Conservation (phyloP, 2,329 filamentous ascomycete species). For the Diatrype stigma region DNA sequence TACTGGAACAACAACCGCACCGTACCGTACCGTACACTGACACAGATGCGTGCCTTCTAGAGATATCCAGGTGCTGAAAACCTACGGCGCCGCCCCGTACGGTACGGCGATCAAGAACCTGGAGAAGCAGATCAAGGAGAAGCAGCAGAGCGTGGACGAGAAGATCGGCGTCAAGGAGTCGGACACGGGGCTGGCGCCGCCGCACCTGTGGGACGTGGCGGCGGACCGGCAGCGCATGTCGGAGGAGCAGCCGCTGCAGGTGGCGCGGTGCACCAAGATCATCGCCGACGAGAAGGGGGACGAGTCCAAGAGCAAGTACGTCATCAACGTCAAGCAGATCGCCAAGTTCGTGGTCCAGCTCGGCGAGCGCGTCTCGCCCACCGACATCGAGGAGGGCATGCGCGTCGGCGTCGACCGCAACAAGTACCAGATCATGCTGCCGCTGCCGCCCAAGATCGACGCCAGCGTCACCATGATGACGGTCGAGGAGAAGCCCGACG, state of each 20-base stretch:
- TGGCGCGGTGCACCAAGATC: constrained; percentile 98
- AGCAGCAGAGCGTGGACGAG: constrained; percentile 96
- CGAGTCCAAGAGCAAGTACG: constrained; percentile 97
- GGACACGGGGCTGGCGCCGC: constrained; percentile 94
- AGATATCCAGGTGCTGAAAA: constrained; percentile 99
- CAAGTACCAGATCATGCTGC: constrained; percentile 98
- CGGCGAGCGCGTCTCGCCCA: constrained; percentile 92
- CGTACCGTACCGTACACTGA: too few species aligned
- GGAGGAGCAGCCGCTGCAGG: constrained; percentile 96
- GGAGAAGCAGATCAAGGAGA: constrained; percentile 99
- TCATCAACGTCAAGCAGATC: constrained; percentile 99
- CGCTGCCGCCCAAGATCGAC: constrained; percentile 96
- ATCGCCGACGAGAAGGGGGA: constrained; percentile 89
- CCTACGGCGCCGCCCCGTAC: constrained; percentile 95
- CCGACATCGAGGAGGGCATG: constrained; percentile 99
- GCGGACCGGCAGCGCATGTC: constrained; percentile 98
- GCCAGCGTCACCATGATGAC: constrained; percentile 99
- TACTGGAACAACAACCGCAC: too few species aligned
- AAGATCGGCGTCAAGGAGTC: constrained; percentile 98
- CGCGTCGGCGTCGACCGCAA: constrained; percentile 95
- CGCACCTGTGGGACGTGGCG: constrained; percentile 97
- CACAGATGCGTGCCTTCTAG: too few species aligned
- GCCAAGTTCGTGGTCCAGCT: constrained; percentile 99
- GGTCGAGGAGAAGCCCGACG: constrained; percentile 98
- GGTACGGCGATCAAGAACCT: constrained; percentile 92